These are phyloP conservation scores for Nicotiana noctiflora DNA, from an alignment of 257 asterid genomes.

Conservation along the genomic window DNA sequence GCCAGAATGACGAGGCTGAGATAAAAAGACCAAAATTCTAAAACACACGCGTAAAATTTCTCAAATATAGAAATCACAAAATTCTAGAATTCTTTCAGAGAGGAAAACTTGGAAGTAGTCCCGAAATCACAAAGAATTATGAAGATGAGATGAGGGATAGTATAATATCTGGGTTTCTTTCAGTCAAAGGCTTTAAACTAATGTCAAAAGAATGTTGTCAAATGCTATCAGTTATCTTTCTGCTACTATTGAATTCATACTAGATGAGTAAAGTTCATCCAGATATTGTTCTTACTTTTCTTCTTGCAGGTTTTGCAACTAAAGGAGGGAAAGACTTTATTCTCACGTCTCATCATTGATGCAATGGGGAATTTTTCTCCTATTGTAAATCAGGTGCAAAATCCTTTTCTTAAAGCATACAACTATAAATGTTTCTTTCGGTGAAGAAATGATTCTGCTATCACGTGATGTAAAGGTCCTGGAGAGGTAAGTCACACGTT, in stretches of 20 bases:
- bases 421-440: background rate
- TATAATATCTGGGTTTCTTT: background rate
- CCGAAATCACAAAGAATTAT: background rate
- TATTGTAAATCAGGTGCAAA: constrained; percentile 69
- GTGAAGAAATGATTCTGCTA: background rate
- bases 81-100: background rate
- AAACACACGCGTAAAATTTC: background rate
- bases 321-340: constrained; percentile 58
- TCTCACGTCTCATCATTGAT: constrained; percentile 76
- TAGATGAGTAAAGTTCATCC: background rate
- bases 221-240: background rate
- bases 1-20: background rate
- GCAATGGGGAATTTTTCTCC: constrained; percentile 99
- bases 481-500: background rate
- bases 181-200: background rate
- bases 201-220: background rate
- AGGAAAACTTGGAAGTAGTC: background rate
- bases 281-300: background rate
- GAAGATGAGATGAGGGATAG: background rate
- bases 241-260: background rate
- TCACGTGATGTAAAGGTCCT: background rate
- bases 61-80: background rate
- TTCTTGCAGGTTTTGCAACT: constrained; percentile 55
- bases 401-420: constrained; percentile 6
- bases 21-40: background rate